These are phyloP conservation scores for Phialocephala sp. DNA, from an alignment of 2,329 filamentous ascomycete genomes.

Conservation along the genomic window DNA sequence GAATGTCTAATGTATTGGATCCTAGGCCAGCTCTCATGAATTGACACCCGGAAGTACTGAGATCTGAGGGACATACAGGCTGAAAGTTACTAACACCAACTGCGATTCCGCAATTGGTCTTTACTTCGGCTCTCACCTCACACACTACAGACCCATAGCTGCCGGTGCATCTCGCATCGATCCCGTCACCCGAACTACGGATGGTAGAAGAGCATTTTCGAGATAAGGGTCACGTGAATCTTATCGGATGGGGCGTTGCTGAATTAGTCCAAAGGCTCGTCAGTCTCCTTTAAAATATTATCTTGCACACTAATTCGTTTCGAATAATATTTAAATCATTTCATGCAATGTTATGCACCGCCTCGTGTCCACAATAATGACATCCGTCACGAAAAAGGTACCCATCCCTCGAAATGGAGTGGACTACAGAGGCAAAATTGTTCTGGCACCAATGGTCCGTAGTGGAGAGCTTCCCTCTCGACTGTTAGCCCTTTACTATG, in stretches of 20 bases:
- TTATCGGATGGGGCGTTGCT: background rate
- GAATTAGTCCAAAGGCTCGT: background rate
- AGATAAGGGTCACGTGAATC: background rate
- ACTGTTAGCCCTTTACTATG: conserved; percentile 88
- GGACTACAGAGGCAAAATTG: conserved; percentile 91
- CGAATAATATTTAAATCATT: background rate
- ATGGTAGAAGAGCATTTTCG: background rate
- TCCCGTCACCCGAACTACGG: background rate
- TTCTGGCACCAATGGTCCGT: conserved; percentile 96
- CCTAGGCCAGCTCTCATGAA: conserved; percentile 16
- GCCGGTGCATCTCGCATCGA: conserved; percentile 14
- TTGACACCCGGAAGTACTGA: conserved; percentile 21
- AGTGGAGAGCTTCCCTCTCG: conserved; percentile 95
- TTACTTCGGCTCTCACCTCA: background rate
- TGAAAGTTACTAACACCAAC: conserved; percentile 14
- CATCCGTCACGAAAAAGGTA: conserved; percentile 66
- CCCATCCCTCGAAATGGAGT: conserved; percentile 88
- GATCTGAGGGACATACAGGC: conserved; percentile 26
- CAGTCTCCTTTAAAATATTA: background rate
- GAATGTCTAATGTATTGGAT: conserved; percentile 14
- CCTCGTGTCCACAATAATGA: conserved; percentile 60
- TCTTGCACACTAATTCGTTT: background rate
- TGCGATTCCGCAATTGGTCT: conserved; percentile 17
- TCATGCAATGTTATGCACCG: conserved; percentile 42
- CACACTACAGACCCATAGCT: background rate